These are phyloP conservation scores for Nannochloropsis salina DNA, from an alignment of 108 stramenopile species.

Conservation along the genomic window DNA sequence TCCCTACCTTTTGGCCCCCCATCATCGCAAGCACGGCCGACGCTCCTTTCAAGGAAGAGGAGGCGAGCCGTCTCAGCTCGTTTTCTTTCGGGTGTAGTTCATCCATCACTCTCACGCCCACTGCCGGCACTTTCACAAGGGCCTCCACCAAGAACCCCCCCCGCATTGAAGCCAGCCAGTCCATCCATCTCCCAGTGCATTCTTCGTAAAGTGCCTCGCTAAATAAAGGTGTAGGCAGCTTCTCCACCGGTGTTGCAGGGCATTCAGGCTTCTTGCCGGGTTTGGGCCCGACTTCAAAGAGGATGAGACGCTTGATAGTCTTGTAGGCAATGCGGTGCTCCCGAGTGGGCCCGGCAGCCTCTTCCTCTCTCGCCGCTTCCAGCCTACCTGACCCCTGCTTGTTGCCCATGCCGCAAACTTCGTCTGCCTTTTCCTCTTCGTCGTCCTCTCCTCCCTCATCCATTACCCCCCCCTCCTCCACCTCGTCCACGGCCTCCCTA, in stretches of 20 bases:
- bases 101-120: background rate
- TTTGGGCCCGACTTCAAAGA: constrained; percentile 1
- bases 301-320: background rate
- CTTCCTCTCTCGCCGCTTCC: background rate
- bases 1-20: background rate
- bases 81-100: background rate
- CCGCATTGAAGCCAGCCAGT: background rate
- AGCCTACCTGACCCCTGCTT: too few relatives aligned
- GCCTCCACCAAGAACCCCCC: constrained; percentile 16
- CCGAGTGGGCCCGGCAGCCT: background rate
- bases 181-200: background rate
- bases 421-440: background rate
- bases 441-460: background rate
- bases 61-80: background rate
- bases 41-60: background rate
- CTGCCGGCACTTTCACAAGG: background rate
- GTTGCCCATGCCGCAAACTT: background rate
- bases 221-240: background rate
- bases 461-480: background rate
- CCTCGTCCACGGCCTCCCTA: background rate
- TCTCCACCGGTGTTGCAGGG: too few relatives aligned
- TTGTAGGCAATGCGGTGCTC: background rate
- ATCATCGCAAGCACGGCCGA: background rate
- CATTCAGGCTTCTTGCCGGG: background rate
- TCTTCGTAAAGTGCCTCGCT: background rate